Evolutionary conservation across 2,329 filamentous ascomycete species (phyloP).

Genomic region (Sphaerulina populicola): DNA sequence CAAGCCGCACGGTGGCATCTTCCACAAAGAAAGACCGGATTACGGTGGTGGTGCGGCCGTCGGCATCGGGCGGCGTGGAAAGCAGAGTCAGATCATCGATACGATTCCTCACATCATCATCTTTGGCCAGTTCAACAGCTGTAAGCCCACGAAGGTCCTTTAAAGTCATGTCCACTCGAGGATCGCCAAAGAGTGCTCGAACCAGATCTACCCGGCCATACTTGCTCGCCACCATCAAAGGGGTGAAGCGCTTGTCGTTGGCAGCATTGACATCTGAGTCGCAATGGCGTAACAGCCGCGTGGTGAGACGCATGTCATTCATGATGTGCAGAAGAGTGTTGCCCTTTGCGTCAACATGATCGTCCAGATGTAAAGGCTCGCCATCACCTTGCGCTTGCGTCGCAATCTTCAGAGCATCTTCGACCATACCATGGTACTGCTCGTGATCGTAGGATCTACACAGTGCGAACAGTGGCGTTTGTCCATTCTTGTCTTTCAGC

Average conservation of each 20-base stretch:
- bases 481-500: constrained; percentile 87
- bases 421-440: constrained; percentile 80
- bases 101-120: constrained; percentile 91
- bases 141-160: constrained; percentile 83
- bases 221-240: constrained; percentile 96
- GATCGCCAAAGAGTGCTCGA: constrained; percentile 74
- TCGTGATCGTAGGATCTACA: constrained; percentile 92
- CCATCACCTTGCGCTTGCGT: constrained; percentile 66
- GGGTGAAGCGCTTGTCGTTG: constrained; percentile 91
- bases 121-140: constrained; percentile 91
- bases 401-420: constrained; percentile 67
- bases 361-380: constrained; percentile 75
- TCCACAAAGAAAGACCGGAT: constrained; percentile 96
- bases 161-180: constrained; percentile 74
- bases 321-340: constrained; percentile 96
- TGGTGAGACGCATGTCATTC: constrained; percentile 69
- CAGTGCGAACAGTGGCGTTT: constrained; percentile 92
- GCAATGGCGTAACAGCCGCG: constrained; percentile 68
- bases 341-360: constrained; percentile 85
- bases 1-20: constrained; percentile 83
- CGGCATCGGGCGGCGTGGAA: constrained; percentile 59
- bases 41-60: constrained; percentile 81
- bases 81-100: constrained; percentile 91
- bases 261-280: constrained; percentile 94
- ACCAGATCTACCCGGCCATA: constrained; percentile 94